Base-by-base conservation (phyloP, 768 basidiomycete species). In the Roridomyces roridus region DNA sequence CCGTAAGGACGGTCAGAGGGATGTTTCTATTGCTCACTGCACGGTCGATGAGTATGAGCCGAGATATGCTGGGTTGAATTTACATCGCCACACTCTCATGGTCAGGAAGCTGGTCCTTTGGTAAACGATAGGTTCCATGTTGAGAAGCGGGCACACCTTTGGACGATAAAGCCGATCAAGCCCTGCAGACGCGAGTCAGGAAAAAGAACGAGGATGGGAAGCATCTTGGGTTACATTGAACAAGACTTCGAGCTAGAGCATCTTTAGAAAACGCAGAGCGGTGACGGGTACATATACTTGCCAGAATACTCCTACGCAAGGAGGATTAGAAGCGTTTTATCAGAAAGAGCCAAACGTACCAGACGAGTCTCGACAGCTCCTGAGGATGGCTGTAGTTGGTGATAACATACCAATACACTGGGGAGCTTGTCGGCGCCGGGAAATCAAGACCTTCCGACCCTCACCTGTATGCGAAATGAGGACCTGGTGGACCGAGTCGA, bases 331-430 rank as follows among this genome's bases (percentile, higher is more conserved):
- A 10, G 31, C 17, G 23, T 12, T 46, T 29, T 35, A 35, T n/a
- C 37, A 41, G 17, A 42, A 45, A 14, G 14, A n/a, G 11, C 15
- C 15, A 42, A 23, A 70, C 79, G 24, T 58, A 82, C 84, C 83
- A 84, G 39, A 83, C 76, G 60, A 85, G 76, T 39, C 69, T 49
- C 5, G 65, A 63, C 29, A 84, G 69, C 25, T 64, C 65, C 6
- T 51, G 63, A 3, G 80, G 75, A 46, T 80, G 80, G 62, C 73
- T 75, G 68, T 77, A 85, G 62, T 83, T 81, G 11, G 78, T 79
- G 43, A 85, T 74, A 43, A 83, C 70, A 62, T 84, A 85, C 60
- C 76, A 72, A 51, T 85, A 85, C 12, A 83, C 84, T 85, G 60
- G 17, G 52, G 17, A 29, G n/a, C n/a, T 21, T 21, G 43, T 46